Base-by-base conservation (phyloP, 176 grass and related monocot species). In the Thinopyrum elongatum region DNA sequence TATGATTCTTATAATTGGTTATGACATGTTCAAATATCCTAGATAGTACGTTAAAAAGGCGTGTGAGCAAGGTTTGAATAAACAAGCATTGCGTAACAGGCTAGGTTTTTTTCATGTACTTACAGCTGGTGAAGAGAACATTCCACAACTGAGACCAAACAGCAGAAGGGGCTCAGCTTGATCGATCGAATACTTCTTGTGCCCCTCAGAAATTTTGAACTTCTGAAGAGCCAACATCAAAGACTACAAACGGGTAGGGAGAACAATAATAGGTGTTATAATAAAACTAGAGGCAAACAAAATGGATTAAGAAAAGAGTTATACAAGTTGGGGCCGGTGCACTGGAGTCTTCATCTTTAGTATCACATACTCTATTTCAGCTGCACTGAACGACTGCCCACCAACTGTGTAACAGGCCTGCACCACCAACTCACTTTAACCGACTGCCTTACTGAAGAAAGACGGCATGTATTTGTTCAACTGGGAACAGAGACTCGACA, bases 81-180 rank as follows among this genome's bases (percentile, higher is more conserved):
- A 81, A 68, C 46, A 89, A 76, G 27, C 34, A 83, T 60, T 35
- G 21, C 27, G 10, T 66, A 36, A 68, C 69, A 75, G 44, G 16
- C 16, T 53, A 53, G 6, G 4, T 17, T 16, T 51, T 46, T 15
- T 47, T 58, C 7, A 77, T 68, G 64, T 72, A 88, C 88, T 99
- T 83, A 98, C 97, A 26, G 97, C 97, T 80, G 97, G 97, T 23
- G 97, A 99, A 91, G 97, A 99, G 65, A 90, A 94, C 94, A 94
- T 94, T 78, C 97, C 94, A 58, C 92, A 95, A 82, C 97, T 96
- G 65, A 99, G 90, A 47, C 90, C 97, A 82, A 99, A 99, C 71
- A 93, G 84, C 25, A 84, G 14, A 75, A 99, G 92, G 36, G 94
- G 97, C 51, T 99, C 94, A 49, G 87, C 58, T 58, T 67, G 90